phyloP scores from a whole-genome alignment of 148 eudicot genomes.

The Spergularia bocconei region DNA sequence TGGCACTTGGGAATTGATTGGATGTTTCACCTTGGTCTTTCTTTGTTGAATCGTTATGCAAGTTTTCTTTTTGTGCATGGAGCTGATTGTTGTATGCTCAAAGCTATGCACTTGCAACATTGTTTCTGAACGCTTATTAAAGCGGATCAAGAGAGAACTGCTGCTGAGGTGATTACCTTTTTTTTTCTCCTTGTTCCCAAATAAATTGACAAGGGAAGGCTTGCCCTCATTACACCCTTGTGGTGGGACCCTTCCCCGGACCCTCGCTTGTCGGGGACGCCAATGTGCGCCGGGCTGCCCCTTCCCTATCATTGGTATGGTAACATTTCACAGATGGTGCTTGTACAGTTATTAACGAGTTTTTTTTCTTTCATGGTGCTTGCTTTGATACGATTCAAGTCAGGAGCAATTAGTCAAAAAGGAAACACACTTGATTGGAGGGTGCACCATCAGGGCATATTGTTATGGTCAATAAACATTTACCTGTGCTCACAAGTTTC shows the following conservation, averaged over 20 bases:
- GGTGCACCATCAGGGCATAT: background rate
- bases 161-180: background rate
- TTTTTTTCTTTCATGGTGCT: background rate
- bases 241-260: too few species aligned
- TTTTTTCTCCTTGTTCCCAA: background rate
- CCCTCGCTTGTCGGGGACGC: too few species aligned
- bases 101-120: background rate
- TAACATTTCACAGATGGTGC: background rate
- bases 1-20: background rate
- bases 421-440: too few species aligned
- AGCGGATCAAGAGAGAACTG: background rate
- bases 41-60: background rate
- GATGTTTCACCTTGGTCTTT: background rate
- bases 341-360: background rate
- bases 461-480: conserved; percentile 3
- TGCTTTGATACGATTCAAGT: background rate
- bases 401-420: background rate
- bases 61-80: background rate
- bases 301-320: background rate
- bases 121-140: background rate
- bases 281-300: too few species aligned
- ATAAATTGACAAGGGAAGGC: too few species aligned
- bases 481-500: background rate
- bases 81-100: background rate
- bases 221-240: too few species aligned